Evolutionary conservation across 495 filamentous ascomycete genomes (phyloP).

Genomic region (Podospora appendiculata): DNA sequence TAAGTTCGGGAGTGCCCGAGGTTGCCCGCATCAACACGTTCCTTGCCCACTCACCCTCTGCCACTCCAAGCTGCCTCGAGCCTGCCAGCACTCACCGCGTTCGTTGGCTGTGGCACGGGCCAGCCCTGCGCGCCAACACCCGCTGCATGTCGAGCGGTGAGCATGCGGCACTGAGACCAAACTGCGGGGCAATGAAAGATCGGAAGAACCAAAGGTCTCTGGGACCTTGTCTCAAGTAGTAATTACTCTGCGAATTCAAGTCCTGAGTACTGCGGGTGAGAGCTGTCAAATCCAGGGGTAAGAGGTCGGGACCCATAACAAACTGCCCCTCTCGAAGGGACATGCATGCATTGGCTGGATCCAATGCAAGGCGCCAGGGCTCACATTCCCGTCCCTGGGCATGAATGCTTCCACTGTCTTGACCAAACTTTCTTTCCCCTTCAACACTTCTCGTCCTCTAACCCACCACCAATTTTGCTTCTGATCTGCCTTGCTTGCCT

Average conservation of each 20-base stretch:
- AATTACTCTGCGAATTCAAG: no score
- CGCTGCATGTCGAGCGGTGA: not conserved
- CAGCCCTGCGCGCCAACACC: not conserved
- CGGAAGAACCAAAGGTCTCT: not conserved
- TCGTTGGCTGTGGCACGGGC: not conserved
- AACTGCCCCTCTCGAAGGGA: constrained; percentile 1
- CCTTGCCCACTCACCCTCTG: no score
- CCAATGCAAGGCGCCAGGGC: no score
- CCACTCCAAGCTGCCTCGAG: no score
- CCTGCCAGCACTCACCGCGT: no score
- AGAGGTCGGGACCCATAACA: not conserved
- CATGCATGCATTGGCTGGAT: not conserved
- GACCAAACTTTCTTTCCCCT: constrained; percentile 3
- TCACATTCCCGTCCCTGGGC: no score
- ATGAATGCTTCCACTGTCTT: no score
- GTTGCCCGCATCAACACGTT: no score
- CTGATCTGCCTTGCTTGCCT: not conserved
- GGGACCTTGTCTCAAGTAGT: not conserved
- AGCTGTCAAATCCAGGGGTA: no score
- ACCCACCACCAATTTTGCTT: not conserved
- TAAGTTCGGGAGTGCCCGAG: no score
- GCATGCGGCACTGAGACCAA: constrained; percentile 3
- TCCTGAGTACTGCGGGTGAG: no score
- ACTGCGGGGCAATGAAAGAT: constrained; percentile 5
- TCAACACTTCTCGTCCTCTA: constrained; percentile 3